Conservation (phyloP, 768 basidiomycete genomes). For the Kwoniella sp. region DNA sequence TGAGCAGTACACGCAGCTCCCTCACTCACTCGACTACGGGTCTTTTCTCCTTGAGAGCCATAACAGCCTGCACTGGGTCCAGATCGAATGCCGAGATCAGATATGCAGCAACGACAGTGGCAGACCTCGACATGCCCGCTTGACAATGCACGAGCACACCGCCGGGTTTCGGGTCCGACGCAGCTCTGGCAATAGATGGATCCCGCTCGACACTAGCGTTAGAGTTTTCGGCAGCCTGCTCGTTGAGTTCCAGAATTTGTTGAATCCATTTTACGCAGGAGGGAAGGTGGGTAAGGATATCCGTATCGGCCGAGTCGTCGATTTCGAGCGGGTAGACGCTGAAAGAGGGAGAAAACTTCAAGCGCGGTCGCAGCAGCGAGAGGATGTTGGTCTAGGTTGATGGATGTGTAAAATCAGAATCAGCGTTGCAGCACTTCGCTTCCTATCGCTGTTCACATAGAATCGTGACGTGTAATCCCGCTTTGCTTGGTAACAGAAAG, state of each 20-base stretch:
- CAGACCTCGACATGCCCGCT: constrained; percentile 86
- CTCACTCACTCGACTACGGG: constrained; percentile 70
- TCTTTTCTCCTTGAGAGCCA: constrained; percentile 68
- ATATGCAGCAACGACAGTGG: constrained; percentile 83
- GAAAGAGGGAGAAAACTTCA: constrained; percentile 56
- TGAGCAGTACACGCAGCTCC: too few relatives aligned
- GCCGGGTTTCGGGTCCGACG: constrained; percentile 45
- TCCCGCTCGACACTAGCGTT: constrained; percentile 66
- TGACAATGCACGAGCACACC: constrained; percentile 88
- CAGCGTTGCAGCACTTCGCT: background rate
- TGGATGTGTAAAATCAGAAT: background rate
- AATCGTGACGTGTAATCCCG: too few relatives aligned
- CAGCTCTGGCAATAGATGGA: constrained; percentile 13
- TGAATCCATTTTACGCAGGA: constrained; percentile 82
- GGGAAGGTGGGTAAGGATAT: constrained; percentile 76
- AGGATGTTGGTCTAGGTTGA: constrained; percentile 70
- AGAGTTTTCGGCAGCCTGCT: constrained; percentile 6
- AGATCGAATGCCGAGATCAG: constrained; percentile 73
- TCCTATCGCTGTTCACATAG: too few relatives aligned
- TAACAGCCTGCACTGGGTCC: constrained; percentile 67
- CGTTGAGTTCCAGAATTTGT: constrained; percentile 64
- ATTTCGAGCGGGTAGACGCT: constrained; percentile 49
- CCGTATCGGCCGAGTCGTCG: constrained; percentile 62
- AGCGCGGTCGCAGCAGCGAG: constrained; percentile 76
- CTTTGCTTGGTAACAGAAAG: background rate